These are phyloP conservation scores for Clitoria ternatea DNA, from an alignment of 306 rosid species.

Conservation along the genomic window DNA sequence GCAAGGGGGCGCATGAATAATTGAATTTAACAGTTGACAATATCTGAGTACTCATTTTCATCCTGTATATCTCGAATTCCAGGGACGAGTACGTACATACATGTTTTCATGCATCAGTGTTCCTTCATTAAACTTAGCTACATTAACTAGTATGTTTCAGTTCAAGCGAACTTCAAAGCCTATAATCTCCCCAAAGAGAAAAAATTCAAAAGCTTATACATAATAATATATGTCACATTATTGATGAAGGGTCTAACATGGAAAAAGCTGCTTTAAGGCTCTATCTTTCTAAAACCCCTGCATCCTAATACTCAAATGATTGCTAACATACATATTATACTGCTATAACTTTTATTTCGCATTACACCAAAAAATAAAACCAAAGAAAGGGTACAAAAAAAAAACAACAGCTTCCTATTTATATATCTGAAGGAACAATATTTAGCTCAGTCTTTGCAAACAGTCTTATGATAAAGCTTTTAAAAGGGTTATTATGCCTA, in stretches of 20 bases:
- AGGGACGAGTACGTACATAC: not conserved
- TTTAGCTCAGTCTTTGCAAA: not conserved
- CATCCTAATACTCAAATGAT: not conserved
- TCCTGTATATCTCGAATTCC: not conserved
- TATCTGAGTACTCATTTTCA: not conserved
- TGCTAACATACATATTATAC: not conserved
- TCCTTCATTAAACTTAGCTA: not conserved
- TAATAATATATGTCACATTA: not conserved
- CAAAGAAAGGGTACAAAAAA: not conserved
- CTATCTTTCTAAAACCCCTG: not conserved
- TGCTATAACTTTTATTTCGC: not conserved
- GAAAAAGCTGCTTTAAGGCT: not conserved
- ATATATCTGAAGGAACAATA: not conserved
- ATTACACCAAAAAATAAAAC: not conserved
- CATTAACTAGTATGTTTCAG: not conserved
- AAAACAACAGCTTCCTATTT: not conserved
- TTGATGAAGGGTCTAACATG: not conserved
- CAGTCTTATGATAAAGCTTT: not conserved
- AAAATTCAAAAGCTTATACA: not conserved
- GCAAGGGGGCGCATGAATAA: not conserved
- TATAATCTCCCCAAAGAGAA: not conserved
- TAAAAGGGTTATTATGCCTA: not conserved
- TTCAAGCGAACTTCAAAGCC: constrained; percentile 1
- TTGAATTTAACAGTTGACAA: not conserved
- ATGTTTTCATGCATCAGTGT: constrained; percentile 1